Evolutionary conservation across 208 protist species (phyloP), one percentile per base, ranked within the genome.

Genomic region (Angomonas deanei): DNA sequence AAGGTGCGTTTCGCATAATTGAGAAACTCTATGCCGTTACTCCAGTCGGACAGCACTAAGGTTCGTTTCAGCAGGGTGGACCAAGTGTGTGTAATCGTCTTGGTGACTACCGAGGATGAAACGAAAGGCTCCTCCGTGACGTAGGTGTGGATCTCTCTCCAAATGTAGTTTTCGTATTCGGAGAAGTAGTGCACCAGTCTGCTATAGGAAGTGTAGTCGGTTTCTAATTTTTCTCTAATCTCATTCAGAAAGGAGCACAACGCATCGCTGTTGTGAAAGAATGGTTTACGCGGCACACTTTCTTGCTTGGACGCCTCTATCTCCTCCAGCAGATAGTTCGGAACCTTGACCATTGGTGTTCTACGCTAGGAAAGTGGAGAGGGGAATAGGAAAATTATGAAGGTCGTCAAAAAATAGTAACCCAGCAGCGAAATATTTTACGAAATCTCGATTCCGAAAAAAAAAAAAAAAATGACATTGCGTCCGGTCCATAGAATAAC

Each of bases 401-500:
- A 50, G 17, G 8, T 13, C n/a, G 46, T 42, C 15, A 15, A 42
- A 42, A 42, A 42, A 42, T 42, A 42, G 36, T n/a, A n/a, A n/a
- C n/a, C n/a, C n/a, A n/a, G n/a, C n/a, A n/a, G n/a, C n/a, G n/a
- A n/a, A n/a, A n/a, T n/a, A n/a, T n/a, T n/a, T n/a, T n/a, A n/a
- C n/a, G n/a, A n/a, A n/a, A n/a, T n/a, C 23, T n/a, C 6, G 50
- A 19, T 32, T 36, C 28, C 8, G 4, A 19, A 15, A 57, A 33
- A 34, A 33, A 33, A 57, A 5, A 15, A 32, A 57, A 10, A 57
- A 33, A 36, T 5, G 50, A 32, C 6, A 5, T 24, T 50, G 17
- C 8, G n/a, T 19, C 8, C 4, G 26, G 17, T 50, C n/a, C 10
- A 67, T 60, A 46, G 42, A 46, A 67, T 26, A 59, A 63, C 2